Conservation (phyloP, 2,329 filamentous ascomycete genomes). For the Penicillium glabrum region DNA sequence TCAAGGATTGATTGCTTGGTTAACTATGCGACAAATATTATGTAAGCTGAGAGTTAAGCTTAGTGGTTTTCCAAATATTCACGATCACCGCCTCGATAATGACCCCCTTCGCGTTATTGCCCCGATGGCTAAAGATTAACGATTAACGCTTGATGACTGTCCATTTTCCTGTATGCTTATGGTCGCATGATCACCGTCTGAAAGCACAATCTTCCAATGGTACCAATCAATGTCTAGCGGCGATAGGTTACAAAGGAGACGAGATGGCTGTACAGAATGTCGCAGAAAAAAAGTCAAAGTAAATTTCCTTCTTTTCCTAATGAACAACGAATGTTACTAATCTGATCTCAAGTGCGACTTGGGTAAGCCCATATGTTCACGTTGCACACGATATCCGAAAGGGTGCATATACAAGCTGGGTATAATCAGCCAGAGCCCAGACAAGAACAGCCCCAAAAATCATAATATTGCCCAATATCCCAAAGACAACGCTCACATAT, state of each 20-base stretch:
- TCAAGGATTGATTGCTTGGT: too few species aligned
- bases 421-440: slow-evolving; percentile 15
- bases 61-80: too few species aligned
- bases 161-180: not conserved
- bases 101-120: not conserved
- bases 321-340: not conserved
- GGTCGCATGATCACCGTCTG: not conserved
- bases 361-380: slow-evolving; percentile 23
- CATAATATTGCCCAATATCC: not conserved
- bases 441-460: not conserved
- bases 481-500: not conserved
- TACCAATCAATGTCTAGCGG: not conserved
- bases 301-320: not conserved
- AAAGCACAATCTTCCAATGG: not conserved
- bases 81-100: not conserved
- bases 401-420: slow-evolving; percentile 25
- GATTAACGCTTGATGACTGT: not conserved
- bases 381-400: slow-evolving; percentile 26
- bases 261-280: slow-evolving; percentile 32
- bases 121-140: too few species aligned
- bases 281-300: slow-evolving; percentile 32
- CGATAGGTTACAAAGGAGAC: slow-evolving; percentile 16
- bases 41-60: not conserved
- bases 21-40: not conserved
- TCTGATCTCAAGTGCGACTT: slow-evolving; percentile 25